Percentiles rank a stretch among this genome's conserved stretches.
phyloP scores from a whole-genome alignment of 805 yeast species.

The Nakazawaea wyomingensis region DNA sequence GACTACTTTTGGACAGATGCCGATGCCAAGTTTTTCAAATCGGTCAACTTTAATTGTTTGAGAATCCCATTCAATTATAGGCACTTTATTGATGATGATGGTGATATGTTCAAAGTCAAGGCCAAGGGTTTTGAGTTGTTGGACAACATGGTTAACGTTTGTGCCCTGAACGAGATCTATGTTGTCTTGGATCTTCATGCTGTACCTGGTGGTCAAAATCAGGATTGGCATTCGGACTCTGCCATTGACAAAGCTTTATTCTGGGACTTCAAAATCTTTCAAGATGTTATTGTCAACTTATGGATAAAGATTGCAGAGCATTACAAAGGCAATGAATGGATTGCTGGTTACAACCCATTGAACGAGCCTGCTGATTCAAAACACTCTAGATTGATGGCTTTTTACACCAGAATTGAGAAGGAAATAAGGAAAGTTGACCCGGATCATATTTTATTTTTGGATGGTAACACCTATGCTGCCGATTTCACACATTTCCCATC shows the following conservation, averaged over 20 bases:
- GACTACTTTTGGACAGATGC: slow-evolving; percentile 49
- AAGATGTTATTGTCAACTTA: slow-evolving; percentile 39
- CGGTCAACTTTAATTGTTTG: slow-evolving; percentile 39
- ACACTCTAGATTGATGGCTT: slow-evolving; percentile 34
- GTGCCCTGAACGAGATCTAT: slow-evolving; percentile 42
- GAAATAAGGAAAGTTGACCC: slow-evolving; percentile 40
- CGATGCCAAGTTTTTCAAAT: slow-evolving; percentile 41
- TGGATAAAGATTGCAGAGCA: slow-evolving; percentile 41
- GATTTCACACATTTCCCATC: slow-evolving; percentile 45
- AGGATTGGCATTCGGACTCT: slow-evolving; percentile 49
- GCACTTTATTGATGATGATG: slow-evolving; percentile 43
- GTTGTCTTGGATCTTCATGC: slow-evolving; percentile 45
- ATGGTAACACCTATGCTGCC: slow-evolving; percentile 47
- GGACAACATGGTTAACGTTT: slow-evolving; percentile 37
- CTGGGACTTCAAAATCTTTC: slow-evolving; percentile 46
- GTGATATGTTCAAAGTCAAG: slow-evolving; percentile 37
- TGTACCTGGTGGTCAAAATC: slow-evolving; percentile 50
- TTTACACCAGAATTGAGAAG: slow-evolving; percentile 33
- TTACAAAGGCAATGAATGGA: slow-evolving; percentile 41
- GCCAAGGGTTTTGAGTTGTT: slow-evolving; percentile 39
- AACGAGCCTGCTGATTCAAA: slow-evolving; percentile 47
- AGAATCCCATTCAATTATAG: slow-evolving; percentile 49
- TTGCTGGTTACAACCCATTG: slow-evolving; percentile 51
- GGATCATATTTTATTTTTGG: slow-evolving; percentile 43
- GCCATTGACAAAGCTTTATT: slow-evolving; percentile 41